Base-by-base conservation (phyloP, 2,329 filamentous ascomycete species). In the Botrytis medusae region DNA sequence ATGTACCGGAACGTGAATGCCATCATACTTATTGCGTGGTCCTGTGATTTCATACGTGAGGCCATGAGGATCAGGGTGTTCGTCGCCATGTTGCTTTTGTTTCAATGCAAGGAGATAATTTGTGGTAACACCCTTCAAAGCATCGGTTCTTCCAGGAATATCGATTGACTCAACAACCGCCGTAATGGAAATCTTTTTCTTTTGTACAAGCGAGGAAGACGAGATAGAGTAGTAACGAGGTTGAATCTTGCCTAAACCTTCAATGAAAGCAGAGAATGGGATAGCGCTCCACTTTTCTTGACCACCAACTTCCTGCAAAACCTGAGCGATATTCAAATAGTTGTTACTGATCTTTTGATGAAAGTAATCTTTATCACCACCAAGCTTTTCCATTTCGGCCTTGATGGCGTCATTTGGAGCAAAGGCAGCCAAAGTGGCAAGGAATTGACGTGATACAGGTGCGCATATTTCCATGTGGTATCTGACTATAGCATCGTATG, bases 171-270 rank as follows among this genome's bases (percentile, higher is more conserved):
- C 96, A 74, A 99, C 95, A 59, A 98, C 92, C 73, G 95, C 95
- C 25, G 96, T 99, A 79, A 99, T 92, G 74, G 96, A 93, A 77
- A 99, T 94, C 85, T 94, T 95, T 84, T 97, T 91, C 82, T 96
- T 95, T 82, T 99, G 95, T 25, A 97, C 95, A 14, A 94, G 83
- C 10, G 96, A 98, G 0, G 96, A 98, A 1, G 97, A 99, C 2
- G 96, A 99, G 83, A 99, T 99, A 68, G 97, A 99, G 86, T 99
- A 99, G 87, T 98, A 99, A 68, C 96, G 93, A 57, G 96, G 95
- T 83, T 99, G 96, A 73, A 99, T 90, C 86, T 98, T 98, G 84
- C 91, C 93, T 75, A 99, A 84, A 77, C 94, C 93, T 86, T 99
- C 96, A 77, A 99, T 94, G 79, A 98, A 91, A 79, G 95, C 91